Base-by-base conservation (phyloP, 1,139 yeast species). In the Kurtzmaniella quercitrusa region DNA sequence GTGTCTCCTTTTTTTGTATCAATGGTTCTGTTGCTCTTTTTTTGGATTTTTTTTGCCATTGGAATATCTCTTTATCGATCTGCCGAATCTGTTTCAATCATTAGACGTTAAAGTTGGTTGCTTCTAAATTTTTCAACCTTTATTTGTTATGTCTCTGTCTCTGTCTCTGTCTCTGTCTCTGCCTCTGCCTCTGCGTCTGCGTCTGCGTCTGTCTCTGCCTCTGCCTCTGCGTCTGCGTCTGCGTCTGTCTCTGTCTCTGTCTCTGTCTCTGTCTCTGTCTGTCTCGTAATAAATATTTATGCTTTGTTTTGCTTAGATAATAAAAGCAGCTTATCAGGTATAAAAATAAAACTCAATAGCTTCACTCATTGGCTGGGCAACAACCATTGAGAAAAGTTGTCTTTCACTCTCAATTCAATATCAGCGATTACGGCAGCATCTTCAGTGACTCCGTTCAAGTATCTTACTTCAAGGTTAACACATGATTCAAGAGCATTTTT, bases 301-400 rank as follows among this genome's bases (percentile, higher is more conserved):
- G 36, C 18, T 31, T 31, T 14, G 18, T 9, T 4, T 15, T 31
- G 36, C 36, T 31, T 31, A 17, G 4, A 31, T 12, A 27, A 11
- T 6, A 10, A 10, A 27, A 27, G 31, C 31, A 27, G 10, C 31
- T 27, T 12, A 27, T 27, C 10, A n/a, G 7, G 31, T 10, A 8
- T 21, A 3, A 27, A 27, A 6, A 27, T n/a, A 27, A 27, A 6
- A 27, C 31, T 27, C 31, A 10, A 27, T 6, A 5, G 16, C 11
- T 4, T 21, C 3, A 15, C 41, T 25, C 16, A 36, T 33, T 40
- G 21, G 14, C 43, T 19, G 9, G 68, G 64, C 45, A 71, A 64
- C 47, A 72, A 59, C 76, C 77, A 73, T 54, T 71, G 75, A 53
- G 69, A 64, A 48, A 56, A 67, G 51, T 68, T 68, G 41, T 62